These are phyloP conservation scores for Aeminium ludgeri DNA, from an alignment of 495 filamentous ascomycete species.

Conservation along the genomic window DNA sequence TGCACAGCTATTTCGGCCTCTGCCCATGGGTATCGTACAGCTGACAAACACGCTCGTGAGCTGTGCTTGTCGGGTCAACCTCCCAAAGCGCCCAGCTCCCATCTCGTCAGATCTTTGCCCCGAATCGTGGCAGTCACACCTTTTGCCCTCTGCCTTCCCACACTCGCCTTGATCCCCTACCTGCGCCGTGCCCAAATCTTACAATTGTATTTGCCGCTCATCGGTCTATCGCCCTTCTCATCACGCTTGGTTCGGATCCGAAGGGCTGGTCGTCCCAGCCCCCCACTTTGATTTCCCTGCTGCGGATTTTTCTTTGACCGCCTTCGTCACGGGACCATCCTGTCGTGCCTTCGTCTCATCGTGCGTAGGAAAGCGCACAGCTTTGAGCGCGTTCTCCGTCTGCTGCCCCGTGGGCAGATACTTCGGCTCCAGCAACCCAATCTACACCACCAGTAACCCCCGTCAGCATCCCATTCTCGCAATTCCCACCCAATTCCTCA, in stretches of 20 bases:
- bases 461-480: background rate
- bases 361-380: conserved; percentile 13
- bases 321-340: background rate
- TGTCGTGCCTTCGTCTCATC: background rate
- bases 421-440: conserved; percentile 36
- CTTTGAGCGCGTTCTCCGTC: conserved; percentile 12
- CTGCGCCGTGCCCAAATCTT: too few species aligned
- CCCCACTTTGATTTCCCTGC: background rate
- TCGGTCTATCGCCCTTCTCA: too few species aligned
- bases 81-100: too few species aligned
- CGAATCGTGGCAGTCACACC: background rate
- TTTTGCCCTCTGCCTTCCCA: background rate
- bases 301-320: background rate
- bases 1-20: too few species aligned
- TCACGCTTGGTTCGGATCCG: conserved; percentile 5
- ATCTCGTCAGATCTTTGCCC: too few species aligned
- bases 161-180: too few species aligned
- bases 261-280: conserved; percentile 2
- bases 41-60: too few species aligned
- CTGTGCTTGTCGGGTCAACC: too few species aligned
- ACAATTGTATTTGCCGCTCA: too few species aligned
- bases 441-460: conserved; percentile 16
- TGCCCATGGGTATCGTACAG: too few species aligned
- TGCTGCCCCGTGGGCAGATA: conserved; percentile 39
- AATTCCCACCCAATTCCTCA: background rate